Evolutionary conservation across 129 eudicot species (phyloP), one percentile per base, ranked within the genome.

Genomic region (Artemisia argyi): DNA sequence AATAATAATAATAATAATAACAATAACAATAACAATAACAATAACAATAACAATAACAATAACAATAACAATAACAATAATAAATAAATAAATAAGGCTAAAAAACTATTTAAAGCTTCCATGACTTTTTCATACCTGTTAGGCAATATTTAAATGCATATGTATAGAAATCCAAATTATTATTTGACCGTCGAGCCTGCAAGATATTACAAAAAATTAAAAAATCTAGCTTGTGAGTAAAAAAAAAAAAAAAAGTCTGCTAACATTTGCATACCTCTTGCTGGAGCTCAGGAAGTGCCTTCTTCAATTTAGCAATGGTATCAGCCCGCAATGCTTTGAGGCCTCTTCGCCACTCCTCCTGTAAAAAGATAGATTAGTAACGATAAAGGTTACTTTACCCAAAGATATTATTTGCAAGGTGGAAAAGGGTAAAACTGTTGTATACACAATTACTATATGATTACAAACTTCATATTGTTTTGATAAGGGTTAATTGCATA

Each of bases 271-370:
- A 71, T 58, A 92, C 97, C 96, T 88, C 96, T 46, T 69, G 86
- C 84, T 88, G 91, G n/a, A 92, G 80, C 35, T 88, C 97, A 30
- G 91, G 82, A 32, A 92, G 85, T 64, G 88, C 78, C 80, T 83
- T 86, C 77, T 85, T 83, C 5, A 92, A 48, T 72, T 92, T 92
- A 7, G 7, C 11, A 56, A 86, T 52, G 7, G 96, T 92, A 73
- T 89, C 96, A 69, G 83, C 96, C 61, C 81, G 81, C 79, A 91
- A 47, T 7, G 91, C 88, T 83, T 84, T 88, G 44, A 91, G 87
- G 47, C 92, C 96, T 82, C 72, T 79, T 61, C 97, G 83, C 97
- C 97, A 91, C 79, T 91, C 97, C 72, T 91, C 96, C 97, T 91
- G 65, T 72, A 22, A 16, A 63, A 7, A 71, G 10, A 32, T 35